These are phyloP conservation scores for Eucalyptus regnans DNA, from an alignment of 345 rosid species.

Conservation along the genomic window DNA sequence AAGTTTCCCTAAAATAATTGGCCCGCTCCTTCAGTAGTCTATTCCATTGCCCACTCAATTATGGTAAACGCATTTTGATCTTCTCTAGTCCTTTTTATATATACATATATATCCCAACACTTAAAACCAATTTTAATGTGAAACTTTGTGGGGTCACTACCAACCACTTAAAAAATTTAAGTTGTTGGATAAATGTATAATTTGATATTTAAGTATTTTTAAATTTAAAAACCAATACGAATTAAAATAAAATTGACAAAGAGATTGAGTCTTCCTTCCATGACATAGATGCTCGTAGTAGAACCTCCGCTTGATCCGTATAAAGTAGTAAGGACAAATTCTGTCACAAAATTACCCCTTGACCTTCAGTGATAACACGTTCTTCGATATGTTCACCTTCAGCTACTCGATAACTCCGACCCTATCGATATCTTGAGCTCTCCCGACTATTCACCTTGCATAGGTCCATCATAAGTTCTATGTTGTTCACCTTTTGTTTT, in stretches of 20 bases:
- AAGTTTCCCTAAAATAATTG: no score
- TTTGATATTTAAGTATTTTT: no score
- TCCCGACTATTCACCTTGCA: neutral
- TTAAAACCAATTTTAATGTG: neutral
- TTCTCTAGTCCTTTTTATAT: neutral
- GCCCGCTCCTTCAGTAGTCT: accelerated
- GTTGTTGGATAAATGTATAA: accelerated
- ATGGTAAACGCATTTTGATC: neutral
- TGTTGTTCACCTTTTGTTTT: no score
- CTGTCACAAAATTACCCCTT: neutral
- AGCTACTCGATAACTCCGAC: no score
- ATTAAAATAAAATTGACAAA: neutral
- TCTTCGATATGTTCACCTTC: no score
- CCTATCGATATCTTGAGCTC: no score
- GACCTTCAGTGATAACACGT: neutral
- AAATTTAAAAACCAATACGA: no score
- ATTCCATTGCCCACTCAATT: no score
- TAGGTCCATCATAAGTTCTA: neutral
- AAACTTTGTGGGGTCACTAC: accelerated
- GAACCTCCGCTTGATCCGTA: neutral
- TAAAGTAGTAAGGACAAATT: no score
- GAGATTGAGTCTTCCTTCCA: neutral
- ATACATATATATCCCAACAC: neutral
- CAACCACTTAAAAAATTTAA: no score
- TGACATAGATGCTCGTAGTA: neutral